Base-by-base conservation (phyloP, 495 filamentous ascomycete species). In the Rhypophila decipiens region DNA sequence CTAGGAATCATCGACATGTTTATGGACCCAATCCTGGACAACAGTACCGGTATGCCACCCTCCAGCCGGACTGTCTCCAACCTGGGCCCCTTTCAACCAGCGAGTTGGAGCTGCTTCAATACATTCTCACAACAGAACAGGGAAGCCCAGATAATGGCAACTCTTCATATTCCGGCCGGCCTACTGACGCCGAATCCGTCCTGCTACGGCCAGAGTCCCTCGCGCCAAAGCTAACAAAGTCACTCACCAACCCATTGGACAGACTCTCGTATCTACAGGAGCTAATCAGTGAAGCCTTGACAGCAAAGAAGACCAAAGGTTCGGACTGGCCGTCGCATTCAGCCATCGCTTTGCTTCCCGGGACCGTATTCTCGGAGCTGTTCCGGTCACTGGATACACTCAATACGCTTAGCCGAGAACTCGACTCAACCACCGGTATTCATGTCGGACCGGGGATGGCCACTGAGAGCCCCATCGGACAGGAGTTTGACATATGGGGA, bases 351-450 rank as follows among this genome's bases (percentile, higher is more conserved):
- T 27, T 29, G 20, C 40, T 70, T 4, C 65, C 67, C 2, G 49
- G 54, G 23, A 58, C 59, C 3, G 60, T 58, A 2, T 65, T 71
- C 45, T 69, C 64, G 11, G 65, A 70, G 24, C 52, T 71, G 2
- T 47, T 71, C 27, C 57, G 62, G 7, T 55, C 52, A 10, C 40
- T 71, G 10, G 67, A 71, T 40, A 67, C 68, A 0, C 13, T 67
- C 0, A 29, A 39, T 21, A 38, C 58, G 8, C 52, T 59, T 11
- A 49, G 18, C 7, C 31, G 39, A 23, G 44, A 63, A n/a, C 41
- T 49, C 9, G 68, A 70, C 31, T 41, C 55, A 10, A 43, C 58
- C 4, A 47, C 41, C 15, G 49, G 50, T 2, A 37, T 49, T 2
- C 24, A 51, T 24, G 55, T 67, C 22, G 33, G 55, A 2, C 23